Base-by-base conservation (phyloP, 1,284 basidiomycete genomes). In the Amylostereum areolatum region DNA sequence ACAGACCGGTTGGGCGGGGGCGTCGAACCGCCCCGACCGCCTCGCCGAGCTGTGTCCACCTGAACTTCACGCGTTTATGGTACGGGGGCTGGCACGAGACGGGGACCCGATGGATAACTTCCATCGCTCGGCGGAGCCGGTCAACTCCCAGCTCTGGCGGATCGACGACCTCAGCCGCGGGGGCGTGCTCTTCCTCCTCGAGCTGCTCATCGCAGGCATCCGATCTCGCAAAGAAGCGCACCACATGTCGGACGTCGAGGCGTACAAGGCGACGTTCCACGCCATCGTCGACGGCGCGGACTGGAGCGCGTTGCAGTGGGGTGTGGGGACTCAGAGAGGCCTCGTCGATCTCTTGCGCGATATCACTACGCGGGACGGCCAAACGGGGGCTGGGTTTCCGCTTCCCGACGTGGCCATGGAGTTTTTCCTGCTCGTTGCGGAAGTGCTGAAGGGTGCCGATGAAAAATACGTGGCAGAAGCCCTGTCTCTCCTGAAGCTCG, bases 81-180 rank as follows among this genome's bases (percentile, higher is more conserved):
- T 43, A n/a, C 25, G 28, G 6, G 25, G 41, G 5, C 41, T 12
- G n/a, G 12, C 30, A 27, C n/a, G n/a, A n/a, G n/a, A n/a, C n/a
- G n/a, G n/a, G n/a, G n/a, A n/a, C n/a, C n/a, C n/a, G 41, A 43
- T 24, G 41, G 41, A 6, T 28, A 7, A 4, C 7, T 5, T 11
- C 41, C 12, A 6, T 28, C 41, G n/a, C 30, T 43, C 30, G 4
- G 41, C 6, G 41, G 30, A n/a, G n/a, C n/a, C n/a, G n/a, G n/a
- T n/a, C n/a, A n/a, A 34, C 52, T 28, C 43, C 52, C 52, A 50
- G 10, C 42, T 53, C 10, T 50, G 48, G 41, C 44, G 52, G 18
- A 12, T 53, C 24, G 45, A 53, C n/a, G 52, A 53, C 24, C 39
- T 53, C 8, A 41, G 43, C 25, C 45, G 47, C 41, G 52, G 52